Conservation (phyloP, 2,329 filamentous ascomycete genomes). For the Dactylellina haptotyla region DNA sequence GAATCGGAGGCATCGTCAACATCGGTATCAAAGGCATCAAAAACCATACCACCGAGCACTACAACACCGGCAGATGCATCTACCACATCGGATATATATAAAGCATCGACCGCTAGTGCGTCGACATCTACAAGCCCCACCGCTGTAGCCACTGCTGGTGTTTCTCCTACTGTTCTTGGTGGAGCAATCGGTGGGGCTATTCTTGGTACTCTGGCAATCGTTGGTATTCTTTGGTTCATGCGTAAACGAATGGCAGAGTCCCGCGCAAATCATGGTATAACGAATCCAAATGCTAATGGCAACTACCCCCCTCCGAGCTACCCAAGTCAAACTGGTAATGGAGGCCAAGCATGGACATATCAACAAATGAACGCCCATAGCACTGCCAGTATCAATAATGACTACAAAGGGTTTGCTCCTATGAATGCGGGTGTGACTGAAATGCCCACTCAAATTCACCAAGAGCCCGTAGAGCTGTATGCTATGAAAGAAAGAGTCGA, state of each 20-base stretch:
- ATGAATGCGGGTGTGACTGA: constrained; percentile 21
- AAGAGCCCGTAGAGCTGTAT: constrained; percentile 38
- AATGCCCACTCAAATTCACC: constrained; percentile 41
- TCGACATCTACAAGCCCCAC: background rate
- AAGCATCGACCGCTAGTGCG: background rate
- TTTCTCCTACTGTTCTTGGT: constrained; percentile 16
- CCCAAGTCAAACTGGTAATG: constrained; percentile 7
- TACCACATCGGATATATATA: constrained; percentile 8
- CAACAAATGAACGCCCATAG: constrained; percentile 42
- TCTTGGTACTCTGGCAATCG: constrained; percentile 41
- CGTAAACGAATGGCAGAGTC: constrained; percentile 36
- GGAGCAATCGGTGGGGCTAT: constrained; percentile 41
- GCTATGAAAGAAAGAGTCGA: constrained; percentile 27
- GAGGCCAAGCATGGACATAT: constrained; percentile 37
- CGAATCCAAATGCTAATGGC: background rate
- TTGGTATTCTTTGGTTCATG: constrained; percentile 43
- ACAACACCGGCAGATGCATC: background rate
- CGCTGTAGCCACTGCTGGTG: constrained; percentile 1
- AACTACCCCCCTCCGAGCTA: constrained; percentile 2
- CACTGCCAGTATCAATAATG: constrained; percentile 19
- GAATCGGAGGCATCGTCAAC: background rate
- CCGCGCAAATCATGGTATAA: constrained; percentile 17
- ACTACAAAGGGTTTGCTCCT: constrained; percentile 35
- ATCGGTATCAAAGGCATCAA: constrained; percentile 8
- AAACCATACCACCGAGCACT: constrained; percentile 27